Conservation (phyloP, 2,329 filamentous ascomycete genomes). For the Zymoseptoria crescenta region DNA sequence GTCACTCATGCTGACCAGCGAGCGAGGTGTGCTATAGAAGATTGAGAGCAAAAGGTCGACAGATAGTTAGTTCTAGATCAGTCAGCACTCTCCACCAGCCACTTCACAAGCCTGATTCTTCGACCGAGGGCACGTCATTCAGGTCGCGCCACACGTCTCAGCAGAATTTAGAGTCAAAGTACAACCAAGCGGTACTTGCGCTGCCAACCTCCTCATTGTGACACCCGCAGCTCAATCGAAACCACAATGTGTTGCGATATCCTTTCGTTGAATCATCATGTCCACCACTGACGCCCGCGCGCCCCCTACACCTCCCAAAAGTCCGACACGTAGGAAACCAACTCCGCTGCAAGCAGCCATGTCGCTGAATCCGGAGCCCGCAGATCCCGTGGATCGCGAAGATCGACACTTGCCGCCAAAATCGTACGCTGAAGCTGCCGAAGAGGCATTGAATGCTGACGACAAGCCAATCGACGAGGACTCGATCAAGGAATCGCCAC, state of each 20-base stretch:
- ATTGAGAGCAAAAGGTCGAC: not conserved
- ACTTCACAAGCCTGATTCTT: not conserved
- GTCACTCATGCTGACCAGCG: not conserved
- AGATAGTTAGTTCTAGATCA: not conserved
- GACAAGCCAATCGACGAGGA: constrained; percentile 15
- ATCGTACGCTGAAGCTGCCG: constrained; percentile 37
- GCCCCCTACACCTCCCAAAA: not conserved
- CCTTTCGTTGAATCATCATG: not conserved
- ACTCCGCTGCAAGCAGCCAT: constrained; percentile 19
- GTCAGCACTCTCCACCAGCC: not conserved
- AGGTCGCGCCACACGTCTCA: not conserved
- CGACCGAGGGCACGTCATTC: not conserved
- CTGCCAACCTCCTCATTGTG: not conserved
- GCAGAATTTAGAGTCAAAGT: not conserved
- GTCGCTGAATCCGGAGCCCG: constrained; percentile 37
- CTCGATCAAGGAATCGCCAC: constrained; percentile 31
- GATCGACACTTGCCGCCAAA: constrained; percentile 35
- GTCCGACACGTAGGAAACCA: not conserved
- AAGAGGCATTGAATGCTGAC: constrained; percentile 18
- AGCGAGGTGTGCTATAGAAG: not conserved
- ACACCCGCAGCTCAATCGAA: not conserved
- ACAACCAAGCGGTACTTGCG: not conserved
- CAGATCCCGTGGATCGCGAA: constrained; percentile 33
- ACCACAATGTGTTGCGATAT: not conserved
- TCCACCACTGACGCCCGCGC: not conserved